Conservation (phyloP, 345 rosid genomes). For the Populus simonii region DNA sequence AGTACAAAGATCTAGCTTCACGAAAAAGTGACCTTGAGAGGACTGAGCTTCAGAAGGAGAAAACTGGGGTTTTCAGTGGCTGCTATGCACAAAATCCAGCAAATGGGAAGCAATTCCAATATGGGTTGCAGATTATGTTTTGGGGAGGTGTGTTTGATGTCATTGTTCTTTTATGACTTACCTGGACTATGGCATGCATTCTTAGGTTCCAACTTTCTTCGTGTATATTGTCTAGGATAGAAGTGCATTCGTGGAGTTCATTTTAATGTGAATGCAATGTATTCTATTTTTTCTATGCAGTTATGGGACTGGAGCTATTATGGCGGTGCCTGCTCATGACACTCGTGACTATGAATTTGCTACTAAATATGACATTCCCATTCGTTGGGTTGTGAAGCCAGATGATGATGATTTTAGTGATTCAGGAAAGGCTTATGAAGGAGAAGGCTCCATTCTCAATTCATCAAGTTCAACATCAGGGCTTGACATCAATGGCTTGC, state of each 20-base stretch:
- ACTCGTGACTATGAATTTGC: constrained; percentile 84
- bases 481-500: constrained; percentile 76
- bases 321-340: constrained; percentile 97
- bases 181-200: not conserved
- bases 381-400: constrained; percentile 61
- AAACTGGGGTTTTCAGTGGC: constrained; percentile 84
- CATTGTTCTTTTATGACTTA: not conserved
- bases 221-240: constrained; percentile 1
- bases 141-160: constrained; percentile 54
- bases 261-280: constrained; percentile 3
- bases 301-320: constrained; percentile 96
- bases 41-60: constrained; percentile 94
- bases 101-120: constrained; percentile 81
- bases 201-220: not conserved
- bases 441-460: constrained; percentile 56
- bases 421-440: constrained; percentile 51
- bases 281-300: constrained; percentile 37
- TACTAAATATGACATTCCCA: constrained; percentile 62
- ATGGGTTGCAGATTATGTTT: constrained; percentile 93
- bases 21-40: constrained; percentile 93
- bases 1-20: constrained; percentile 69
- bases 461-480: constrained; percentile 58
- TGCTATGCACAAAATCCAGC: constrained; percentile 80
- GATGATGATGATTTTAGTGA: constrained; percentile 40
- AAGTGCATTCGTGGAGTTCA: not conserved